A percentile compares a stretch with the other conserved stretches of the same genome.
Conservation (phyloP, 441 rosid genomes). For the Bruguiera hainesii region DNA sequence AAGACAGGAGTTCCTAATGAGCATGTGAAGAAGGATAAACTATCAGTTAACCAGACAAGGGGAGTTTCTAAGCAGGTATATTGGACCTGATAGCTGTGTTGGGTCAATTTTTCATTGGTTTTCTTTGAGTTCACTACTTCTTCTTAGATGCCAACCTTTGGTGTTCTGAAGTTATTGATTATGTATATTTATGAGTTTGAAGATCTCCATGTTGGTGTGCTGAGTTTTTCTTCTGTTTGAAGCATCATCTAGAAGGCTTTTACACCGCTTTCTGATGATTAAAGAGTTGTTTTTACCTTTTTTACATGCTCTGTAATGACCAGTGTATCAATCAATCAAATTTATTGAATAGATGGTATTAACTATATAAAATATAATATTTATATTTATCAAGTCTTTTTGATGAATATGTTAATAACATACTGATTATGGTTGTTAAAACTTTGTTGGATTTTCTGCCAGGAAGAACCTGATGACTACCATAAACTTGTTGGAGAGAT, state of each 20-base stretch:
- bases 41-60: slow-evolving; percentile 20
- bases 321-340: not conserved
- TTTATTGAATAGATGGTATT: not conserved
- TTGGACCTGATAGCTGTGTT: not conserved
- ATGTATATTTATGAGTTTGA: not conserved
- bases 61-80: slow-evolving; percentile 42
- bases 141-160: not conserved
- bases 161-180: not conserved
- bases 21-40: slow-evolving; percentile 29
- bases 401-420: not conserved
- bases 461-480: slow-evolving; percentile 55
- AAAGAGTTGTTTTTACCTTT: not conserved
- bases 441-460: slow-evolving; percentile 14
- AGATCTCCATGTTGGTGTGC: not conserved
- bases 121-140: not conserved
- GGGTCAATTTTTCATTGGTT: not conserved
- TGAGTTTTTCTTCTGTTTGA: slow-evolving; percentile 6
- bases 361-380: not conserved
- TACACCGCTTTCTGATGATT: not conserved
- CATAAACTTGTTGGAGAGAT: slow-evolving; percentile 51
- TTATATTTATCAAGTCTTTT: not conserved
- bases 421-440: too few species aligned
- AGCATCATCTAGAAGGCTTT: slow-evolving; percentile 8
- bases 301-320: not conserved
- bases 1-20: slow-evolving; percentile 39